Base-by-base conservation (phyloP, 495 filamentous ascomycete species). In the Pseudomonodictys pantanalensis region DNA sequence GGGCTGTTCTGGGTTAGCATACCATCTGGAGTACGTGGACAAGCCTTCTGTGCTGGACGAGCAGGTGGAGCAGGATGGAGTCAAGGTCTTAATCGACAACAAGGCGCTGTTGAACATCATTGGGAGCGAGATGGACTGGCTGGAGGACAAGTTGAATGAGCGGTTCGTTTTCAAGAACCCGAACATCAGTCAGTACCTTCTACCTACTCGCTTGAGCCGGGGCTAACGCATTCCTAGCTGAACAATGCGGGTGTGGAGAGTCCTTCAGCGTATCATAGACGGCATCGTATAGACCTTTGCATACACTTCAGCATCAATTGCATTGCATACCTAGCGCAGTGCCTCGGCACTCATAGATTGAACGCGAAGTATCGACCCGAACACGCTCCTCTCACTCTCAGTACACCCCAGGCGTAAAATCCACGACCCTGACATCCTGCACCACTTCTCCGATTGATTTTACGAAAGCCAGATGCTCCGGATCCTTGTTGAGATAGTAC, bases 61-160 rank as follows among this genome's bases (percentile, higher is more conserved):
- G 70, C 77, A 86, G 54, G 91, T 98, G 12, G 91, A 93, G 68
- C 95, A 97, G 70, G 93, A 96, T 65, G 93, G 91, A 2, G 93
- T 98, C 12, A 93, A 87, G 77, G 95, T 98, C 29, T 68, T 98
- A 73, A 90, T 98, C 52, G 93, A 98, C 75, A 91, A 88, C 75
- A 97, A 96, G 75, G 93, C 93, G 58, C 76, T 98, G 56, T 93
- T 98, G 66, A 96, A 90, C 69, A 96, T 98, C 41, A 96, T 98
- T 71, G 93, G 95, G 8, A 96, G 89, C 66, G 93, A 97, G 79
- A 98, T 98, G 93, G 93, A 98, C 69, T 98, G 92, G 92, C 82
- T 92, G 2, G 92, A 97, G 74, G 95, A 97, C 67, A 95, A 92
- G 73, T 71, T 98, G 66, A 95, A 83, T 70, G 80, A 86, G 68